These are phyloP conservation scores for Leptographium wingfieldii DNA, from an alignment of 2,329 filamentous ascomycete genomes.

Conservation along the genomic window DNA sequence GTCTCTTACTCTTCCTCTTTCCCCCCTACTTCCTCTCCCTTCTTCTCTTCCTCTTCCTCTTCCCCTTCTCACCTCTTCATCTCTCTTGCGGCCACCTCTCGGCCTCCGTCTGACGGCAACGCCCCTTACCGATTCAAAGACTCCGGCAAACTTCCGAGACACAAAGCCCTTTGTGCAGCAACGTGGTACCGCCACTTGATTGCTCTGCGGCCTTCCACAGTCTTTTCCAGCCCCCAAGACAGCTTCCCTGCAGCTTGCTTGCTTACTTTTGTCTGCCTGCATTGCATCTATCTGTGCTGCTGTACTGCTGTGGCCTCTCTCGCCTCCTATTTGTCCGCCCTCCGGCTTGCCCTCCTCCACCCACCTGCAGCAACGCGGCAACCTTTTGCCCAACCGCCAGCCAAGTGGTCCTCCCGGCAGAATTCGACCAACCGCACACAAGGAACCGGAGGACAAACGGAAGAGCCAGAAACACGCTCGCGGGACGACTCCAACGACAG, in stretches of 20 bases:
- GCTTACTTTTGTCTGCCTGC: background rate
- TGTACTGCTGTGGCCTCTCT: background rate
- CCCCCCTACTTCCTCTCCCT: background rate
- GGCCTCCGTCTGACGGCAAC: background rate
- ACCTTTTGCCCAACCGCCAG: background rate
- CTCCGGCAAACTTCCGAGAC: constrained; percentile 4
- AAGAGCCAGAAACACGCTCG: background rate
- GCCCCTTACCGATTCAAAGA: background rate
- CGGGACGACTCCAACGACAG: too few species aligned
- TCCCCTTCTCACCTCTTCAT: background rate
- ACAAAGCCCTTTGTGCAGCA: background rate
- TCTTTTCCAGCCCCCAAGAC: background rate
- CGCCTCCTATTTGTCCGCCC: background rate
- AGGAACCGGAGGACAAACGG: background rate
- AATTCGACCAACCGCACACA: background rate
- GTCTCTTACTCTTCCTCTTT: background rate
- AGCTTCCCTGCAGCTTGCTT: background rate
- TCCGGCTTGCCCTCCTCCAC: background rate
- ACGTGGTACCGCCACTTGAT: background rate
- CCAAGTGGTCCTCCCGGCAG: background rate
- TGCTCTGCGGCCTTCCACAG: background rate
- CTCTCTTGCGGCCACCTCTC: background rate
- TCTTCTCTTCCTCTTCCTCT: background rate
- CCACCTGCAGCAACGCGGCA: background rate
- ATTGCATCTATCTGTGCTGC: background rate